These are phyloP conservation scores for Sequoiadendron giganteum DNA, from an alignment of 75 land plant species.

Conservation along the genomic window DNA sequence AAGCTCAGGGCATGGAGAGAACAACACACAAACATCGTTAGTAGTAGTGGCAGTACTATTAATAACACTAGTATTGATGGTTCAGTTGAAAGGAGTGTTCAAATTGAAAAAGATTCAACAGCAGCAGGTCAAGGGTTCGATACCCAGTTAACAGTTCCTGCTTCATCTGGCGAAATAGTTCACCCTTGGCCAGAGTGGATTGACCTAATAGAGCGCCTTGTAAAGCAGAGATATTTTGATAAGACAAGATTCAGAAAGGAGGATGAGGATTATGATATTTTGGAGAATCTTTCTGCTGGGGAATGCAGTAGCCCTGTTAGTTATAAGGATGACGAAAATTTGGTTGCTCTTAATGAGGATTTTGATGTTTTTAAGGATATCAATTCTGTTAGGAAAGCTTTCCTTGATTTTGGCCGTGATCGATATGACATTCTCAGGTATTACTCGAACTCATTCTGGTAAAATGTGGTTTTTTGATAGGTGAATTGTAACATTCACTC, in stretches of 20 bases:
- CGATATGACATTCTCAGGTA: conserved; percentile 71
- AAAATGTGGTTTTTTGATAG: neutral
- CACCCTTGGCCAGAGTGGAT: conserved; percentile 84
- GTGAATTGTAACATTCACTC: neutral
- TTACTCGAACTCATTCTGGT: neutral
- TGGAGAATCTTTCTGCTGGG: conserved; percentile 4
- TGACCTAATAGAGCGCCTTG: conserved; percentile 64
- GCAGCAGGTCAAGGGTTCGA: neutral
- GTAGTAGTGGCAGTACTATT: neutral
- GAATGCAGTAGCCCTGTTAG: neutral
- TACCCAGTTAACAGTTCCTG: neutral
- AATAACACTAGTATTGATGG: neutral
- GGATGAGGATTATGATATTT: neutral
- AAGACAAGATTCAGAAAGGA: conserved; percentile 15
- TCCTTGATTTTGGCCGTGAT: conserved; percentile 53
- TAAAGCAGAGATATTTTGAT: conserved; percentile 64
- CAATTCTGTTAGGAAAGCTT: conserved; percentile 46
- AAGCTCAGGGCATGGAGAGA: conserved; percentile 5
- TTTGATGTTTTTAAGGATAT: conserved; percentile 54
- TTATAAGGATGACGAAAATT: neutral
- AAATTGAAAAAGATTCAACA: neutral
- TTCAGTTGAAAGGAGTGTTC: neutral
- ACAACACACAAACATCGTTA: neutral
- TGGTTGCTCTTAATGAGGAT: conserved; percentile 9
- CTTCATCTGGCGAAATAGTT: conserved; percentile 31